Conservation (phyloP, 768 basidiomycete genomes). For the Leucosporidium creatinivorum region DNA sequence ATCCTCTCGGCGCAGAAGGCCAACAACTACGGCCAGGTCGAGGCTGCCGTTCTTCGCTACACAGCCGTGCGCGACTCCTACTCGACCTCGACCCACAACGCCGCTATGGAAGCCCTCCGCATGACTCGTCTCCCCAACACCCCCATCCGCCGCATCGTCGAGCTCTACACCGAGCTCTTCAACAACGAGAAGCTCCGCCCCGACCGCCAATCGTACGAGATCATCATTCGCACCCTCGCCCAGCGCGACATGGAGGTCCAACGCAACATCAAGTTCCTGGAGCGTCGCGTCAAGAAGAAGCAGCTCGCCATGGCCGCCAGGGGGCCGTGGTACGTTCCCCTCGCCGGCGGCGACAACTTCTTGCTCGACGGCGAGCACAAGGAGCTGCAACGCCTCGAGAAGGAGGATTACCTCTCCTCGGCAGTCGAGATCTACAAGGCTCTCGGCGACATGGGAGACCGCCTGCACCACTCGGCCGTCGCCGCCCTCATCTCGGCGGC, state of each 20-base stretch:
- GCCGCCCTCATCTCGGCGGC: slow-evolving; percentile 8
- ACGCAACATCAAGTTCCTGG: slow-evolving; percentile 42
- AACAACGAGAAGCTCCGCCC: slow-evolving; percentile 53
- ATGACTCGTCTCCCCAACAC: slow-evolving; percentile 45
- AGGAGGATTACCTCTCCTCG: slow-evolving; percentile 17
- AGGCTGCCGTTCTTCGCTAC: slow-evolving; percentile 16
- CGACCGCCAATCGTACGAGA: slow-evolving; percentile 55
- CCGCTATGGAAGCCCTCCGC: slow-evolving; percentile 53
- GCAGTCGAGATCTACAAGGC: slow-evolving; percentile 25
- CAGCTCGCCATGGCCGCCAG: background rate
- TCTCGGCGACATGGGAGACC: slow-evolving; percentile 25
- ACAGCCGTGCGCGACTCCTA: slow-evolving; percentile 9
- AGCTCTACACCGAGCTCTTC: slow-evolving; percentile 68
- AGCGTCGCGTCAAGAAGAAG: slow-evolving; percentile 22
- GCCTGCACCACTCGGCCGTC: background rate
- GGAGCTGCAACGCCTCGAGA: background rate
- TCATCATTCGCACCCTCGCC: slow-evolving; percentile 57
- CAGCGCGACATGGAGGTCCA: slow-evolving; percentile 62
- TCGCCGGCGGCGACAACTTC: background rate
- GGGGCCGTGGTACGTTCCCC: background rate
- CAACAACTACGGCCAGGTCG: background rate
- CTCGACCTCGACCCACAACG: slow-evolving; percentile 53
- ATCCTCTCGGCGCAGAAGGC: slow-evolving; percentile 10
- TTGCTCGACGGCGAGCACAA: slow-evolving; percentile 5
- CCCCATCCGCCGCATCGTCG: slow-evolving; percentile 54